Conservation (phyloP, 2,329 filamentous ascomycete genomes). For the Ophiocordyceps camponoti-leonardi region DNA sequence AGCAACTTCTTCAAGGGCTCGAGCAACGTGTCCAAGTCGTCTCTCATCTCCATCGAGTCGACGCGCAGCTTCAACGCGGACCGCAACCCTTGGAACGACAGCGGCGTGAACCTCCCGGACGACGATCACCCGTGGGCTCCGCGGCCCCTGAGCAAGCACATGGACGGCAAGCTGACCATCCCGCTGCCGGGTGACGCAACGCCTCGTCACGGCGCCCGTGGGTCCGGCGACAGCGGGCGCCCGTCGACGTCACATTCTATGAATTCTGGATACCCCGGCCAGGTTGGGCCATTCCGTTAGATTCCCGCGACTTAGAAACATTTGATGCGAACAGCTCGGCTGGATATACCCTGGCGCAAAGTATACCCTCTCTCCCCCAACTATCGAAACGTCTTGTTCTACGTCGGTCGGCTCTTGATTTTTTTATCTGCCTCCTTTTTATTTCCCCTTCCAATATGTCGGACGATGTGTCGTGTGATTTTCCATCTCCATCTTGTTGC, state of each 20-base stretch:
- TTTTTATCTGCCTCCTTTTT: constrained; percentile 1
- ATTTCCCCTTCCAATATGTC: too few species aligned
- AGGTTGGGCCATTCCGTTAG: constrained; percentile 82
- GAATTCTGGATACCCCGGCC: constrained; percentile 89
- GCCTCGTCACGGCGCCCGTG: constrained; percentile 66
- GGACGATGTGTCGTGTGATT: not conserved
- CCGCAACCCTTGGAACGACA: constrained; percentile 96
- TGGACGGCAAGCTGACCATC: constrained; percentile 44
- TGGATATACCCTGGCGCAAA: constrained; percentile 50
- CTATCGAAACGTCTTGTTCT: constrained; percentile 12
- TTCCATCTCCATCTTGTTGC: constrained; percentile 5
- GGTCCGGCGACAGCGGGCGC: constrained; percentile 79
- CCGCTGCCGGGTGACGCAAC: constrained; percentile 66
- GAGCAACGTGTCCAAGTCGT: constrained; percentile 82
- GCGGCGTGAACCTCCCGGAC: constrained; percentile 82
- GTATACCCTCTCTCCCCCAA: constrained; percentile 26
- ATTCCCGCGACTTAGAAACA: constrained; percentile 27
- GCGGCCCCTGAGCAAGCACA: constrained; percentile 48
- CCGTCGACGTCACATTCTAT: constrained; percentile 91
- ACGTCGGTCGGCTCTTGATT: constrained; percentile 3
- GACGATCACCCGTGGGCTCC: constrained; percentile 57
- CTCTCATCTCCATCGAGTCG: constrained; percentile 88
- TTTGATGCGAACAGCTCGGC: constrained; percentile 41
- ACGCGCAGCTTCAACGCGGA: constrained; percentile 80
- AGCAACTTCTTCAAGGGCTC: constrained; percentile 84